Evolutionary conservation across 805 yeast genomes (phyloP).

Genomic region (Starmerella bombi): DNA sequence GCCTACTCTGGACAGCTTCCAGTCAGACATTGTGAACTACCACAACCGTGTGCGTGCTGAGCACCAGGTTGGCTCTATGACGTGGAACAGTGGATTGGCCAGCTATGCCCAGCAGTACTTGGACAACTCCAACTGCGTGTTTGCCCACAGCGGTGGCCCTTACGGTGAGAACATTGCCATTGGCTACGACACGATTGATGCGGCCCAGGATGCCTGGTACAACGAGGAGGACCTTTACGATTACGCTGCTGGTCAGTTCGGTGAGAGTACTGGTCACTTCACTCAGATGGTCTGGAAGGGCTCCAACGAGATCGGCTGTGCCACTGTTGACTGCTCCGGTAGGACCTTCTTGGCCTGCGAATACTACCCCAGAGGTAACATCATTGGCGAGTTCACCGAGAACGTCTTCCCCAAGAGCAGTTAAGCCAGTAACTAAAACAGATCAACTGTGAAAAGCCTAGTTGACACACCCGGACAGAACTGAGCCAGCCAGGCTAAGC

Average conservation of each 20-base stretch:
- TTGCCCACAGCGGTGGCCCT: constrained; percentile 49
- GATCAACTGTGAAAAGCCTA: too few relatives aligned
- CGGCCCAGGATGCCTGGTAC: constrained; percentile 66
- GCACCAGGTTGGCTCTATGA: constrained; percentile 39
- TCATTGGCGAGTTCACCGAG: constrained; percentile 29
- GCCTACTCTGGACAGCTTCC: constrained; percentile 12
- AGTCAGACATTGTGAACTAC: constrained; percentile 35
- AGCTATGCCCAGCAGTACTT: constrained; percentile 40
- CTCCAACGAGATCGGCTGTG: constrained; percentile 55
- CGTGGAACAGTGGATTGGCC: constrained; percentile 43
- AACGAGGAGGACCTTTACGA: constrained; percentile 43
- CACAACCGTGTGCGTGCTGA: constrained; percentile 47
- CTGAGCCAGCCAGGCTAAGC: too few relatives aligned
- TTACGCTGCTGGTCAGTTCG: constrained; percentile 36
- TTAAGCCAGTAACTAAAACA: background rate
- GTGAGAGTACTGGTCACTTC: constrained; percentile 57
- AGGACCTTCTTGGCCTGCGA: constrained; percentile 47
- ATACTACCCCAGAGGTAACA: constrained; percentile 61
- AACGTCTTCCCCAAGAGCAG: constrained; percentile 17
- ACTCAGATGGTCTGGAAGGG: constrained; percentile 65
- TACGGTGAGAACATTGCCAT: constrained; percentile 71
- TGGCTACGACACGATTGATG: constrained; percentile 41
- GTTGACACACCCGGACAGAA: too few relatives aligned
- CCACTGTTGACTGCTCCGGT: constrained; percentile 38
- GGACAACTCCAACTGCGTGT: constrained; percentile 38